phyloP scores from a whole-genome alignment of 148 eudicot species.

The Amaranthus cruentus region DNA sequence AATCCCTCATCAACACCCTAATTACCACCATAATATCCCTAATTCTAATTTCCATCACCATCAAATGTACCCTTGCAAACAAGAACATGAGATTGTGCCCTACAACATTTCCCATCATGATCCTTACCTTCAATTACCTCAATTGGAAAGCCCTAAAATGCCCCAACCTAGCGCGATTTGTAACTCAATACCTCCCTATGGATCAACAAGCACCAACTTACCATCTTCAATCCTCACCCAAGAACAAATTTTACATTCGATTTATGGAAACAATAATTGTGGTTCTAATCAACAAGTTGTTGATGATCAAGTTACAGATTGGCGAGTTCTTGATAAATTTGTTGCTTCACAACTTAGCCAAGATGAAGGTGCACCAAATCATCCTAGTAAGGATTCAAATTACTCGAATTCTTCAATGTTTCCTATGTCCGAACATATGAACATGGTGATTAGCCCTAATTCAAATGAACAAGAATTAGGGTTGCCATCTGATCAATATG shows the following conservation, averaged over 20 bases:
- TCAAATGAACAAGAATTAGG: constrained; percentile 30
- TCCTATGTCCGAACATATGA: constrained; percentile 41
- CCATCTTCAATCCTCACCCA: constrained; percentile 24
- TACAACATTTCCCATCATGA: constrained; percentile 43
- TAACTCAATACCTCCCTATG: constrained; percentile 30
- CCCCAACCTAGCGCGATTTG: constrained; percentile 24
- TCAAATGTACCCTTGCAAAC: constrained; percentile 44
- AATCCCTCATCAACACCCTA: constrained; percentile 30
- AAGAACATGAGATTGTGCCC: constrained; percentile 47
- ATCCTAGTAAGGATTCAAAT: constrained; percentile 28
- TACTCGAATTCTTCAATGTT: constrained; percentile 29
- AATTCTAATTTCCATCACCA: constrained; percentile 24
- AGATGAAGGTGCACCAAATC: constrained; percentile 25
- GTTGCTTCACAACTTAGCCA: constrained; percentile 84
- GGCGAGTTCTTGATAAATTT: constrained; percentile 77
- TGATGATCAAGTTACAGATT: constrained; percentile 68
- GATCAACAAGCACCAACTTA: constrained; percentile 1
- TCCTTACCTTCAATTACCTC: constrained; percentile 61
- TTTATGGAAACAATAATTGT: constrained; percentile 20
- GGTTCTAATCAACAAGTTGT: constrained; percentile 21
- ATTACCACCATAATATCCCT: constrained; percentile 24
- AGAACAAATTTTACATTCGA: constrained; percentile 26
- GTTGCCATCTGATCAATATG: constrained; percentile 33
- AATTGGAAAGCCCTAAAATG: constrained; percentile 58
- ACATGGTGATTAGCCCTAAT: constrained; percentile 36